phyloP scores from a whole-genome alignment of 2,329 filamentous ascomycete species.

The Hypoxylon sp. region DNA sequence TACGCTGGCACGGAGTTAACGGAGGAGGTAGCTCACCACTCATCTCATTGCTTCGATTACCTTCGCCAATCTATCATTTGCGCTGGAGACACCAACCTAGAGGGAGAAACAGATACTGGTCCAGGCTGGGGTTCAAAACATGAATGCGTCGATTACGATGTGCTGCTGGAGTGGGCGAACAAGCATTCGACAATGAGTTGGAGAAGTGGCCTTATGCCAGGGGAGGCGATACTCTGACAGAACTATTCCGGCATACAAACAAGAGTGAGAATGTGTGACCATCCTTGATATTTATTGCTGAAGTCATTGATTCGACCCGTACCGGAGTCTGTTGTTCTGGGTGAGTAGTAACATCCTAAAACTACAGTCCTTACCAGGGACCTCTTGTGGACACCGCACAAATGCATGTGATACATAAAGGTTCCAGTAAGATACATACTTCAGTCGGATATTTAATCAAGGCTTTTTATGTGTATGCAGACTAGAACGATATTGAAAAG shows the following conservation, averaged over 20 bases:
- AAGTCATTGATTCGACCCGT: not conserved
- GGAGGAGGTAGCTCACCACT: constrained; percentile 56
- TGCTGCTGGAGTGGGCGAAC: constrained; percentile 56
- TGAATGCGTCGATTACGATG: constrained; percentile 56
- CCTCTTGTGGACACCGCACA: no score
- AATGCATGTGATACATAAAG: no score
- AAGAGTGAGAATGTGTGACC: no score
- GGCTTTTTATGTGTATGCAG: no score
- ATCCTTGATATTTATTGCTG: no score
- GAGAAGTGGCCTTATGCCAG: constrained; percentile 51
- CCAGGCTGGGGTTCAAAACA: constrained; percentile 58
- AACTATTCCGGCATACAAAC: not conserved
- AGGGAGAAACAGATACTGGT: constrained; percentile 56
- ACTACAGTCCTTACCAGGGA: no score
- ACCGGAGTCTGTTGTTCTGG: no score
- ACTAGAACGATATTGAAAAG: no score
- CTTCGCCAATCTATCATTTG: constrained; percentile 58
- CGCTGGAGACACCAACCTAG: constrained; percentile 57
- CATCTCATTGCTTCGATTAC: constrained; percentile 59
- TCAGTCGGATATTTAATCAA: no score
- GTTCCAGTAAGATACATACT: no score
- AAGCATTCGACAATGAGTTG: constrained; percentile 53
- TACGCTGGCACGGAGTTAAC: constrained; percentile 54
- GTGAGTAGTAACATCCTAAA: no score
- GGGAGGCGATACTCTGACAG: constrained; percentile 46